Base-by-base conservation (phyloP, 1,284 basidiomycete genomes). In the Rhodotorula glutinis region DNA sequence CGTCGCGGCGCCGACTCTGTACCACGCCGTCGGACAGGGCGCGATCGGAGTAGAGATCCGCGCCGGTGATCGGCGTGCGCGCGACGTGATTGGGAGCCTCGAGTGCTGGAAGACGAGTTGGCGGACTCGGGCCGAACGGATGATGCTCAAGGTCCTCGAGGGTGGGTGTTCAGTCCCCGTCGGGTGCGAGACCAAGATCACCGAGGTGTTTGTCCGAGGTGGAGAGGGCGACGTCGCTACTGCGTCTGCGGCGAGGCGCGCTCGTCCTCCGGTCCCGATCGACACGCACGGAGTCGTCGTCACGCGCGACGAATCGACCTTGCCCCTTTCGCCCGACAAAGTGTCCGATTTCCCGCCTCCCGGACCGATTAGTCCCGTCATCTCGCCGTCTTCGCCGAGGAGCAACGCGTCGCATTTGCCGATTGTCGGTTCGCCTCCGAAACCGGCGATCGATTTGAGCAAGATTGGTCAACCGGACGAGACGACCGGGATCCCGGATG, bases 81-180 rank as follows among this genome's bases (percentile, higher is more conserved):
- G 83, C 52, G 83, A 84, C 62, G 79, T 92, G 17, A 87, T 91
- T 75, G 81, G 83, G 52, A 81, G 81, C 27, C 78, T 93, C 54
- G 89, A 85, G 4, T 89, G 94, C 78, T 69, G 65, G 64, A 73
- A 73, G 62, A 74, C 74, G 57, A 64, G 70, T 25, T 85, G 86
- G 81, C 82, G 83, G 75, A 92, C 91, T 0, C 83, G 87, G 27
- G 91, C 91, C 11, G 96, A 99, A 79, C 86, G 95, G 17, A 89
- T 89, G 2, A 88, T 91, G 78, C 82, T 98, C 70, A 83, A 88
- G 46, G 87, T 90, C 46, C 83, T 98, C 60, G 95, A 98, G 79
- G 96, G 96, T 17, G 96, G 94, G 38, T 98, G 96, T 79, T 94
- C 90, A 67, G 92, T 98, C 2, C 96, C 95, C 0, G 93, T 98